Base-by-base conservation (phyloP, 169 alveolate genomes). In the Plasmodium cynomolgi region DNA sequence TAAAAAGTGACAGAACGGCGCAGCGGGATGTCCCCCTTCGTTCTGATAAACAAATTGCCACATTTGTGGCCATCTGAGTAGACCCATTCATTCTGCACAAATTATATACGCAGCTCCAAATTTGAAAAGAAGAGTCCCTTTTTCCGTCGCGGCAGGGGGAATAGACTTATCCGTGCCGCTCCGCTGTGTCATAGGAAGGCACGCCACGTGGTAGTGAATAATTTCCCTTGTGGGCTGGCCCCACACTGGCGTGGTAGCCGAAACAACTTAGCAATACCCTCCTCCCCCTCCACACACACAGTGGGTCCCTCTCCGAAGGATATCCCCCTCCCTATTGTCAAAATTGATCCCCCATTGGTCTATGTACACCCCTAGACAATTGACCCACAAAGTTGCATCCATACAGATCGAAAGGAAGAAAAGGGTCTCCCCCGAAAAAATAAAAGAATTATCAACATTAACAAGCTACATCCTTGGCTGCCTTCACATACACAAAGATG, bases 401-500 rank as follows among this genome's bases (percentile, higher is more conserved):
- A 23, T 50, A 23, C 62, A 50, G 23, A 15, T 50, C 23, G 8
- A 50, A 15, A 50, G 62, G 26, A 50, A 23, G 26, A 50, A 50
- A 50, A 50, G 44, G 1, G 6, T 1, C 2, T 23, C 2, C 23
- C 62, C 62, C 62, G 23, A 0, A 0, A 13, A 50, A 50, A 13
- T 2, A 50, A 50, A 50, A 15, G 23, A 50, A 50, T 15, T 13
- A 50, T 20, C 26, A 50, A 50, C 20, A 15, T 15, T 15, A 50
- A 50, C 4, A 7, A 13, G 62, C 8, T 50, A 1, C 62, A 50
- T 15, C 62, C 23, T 20, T 50, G 62, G 62, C 62, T 50, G 62
- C 23, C 26, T 33, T 8, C 23, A 1, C 37, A 79, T 4, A 47
- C 47, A 15, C 17, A 84, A 88, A 50, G 39, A 88, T 88, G 94